Evolutionary conservation across 805 yeast species (phyloP).

Genomic region (Metschnikowia orientalis): DNA sequence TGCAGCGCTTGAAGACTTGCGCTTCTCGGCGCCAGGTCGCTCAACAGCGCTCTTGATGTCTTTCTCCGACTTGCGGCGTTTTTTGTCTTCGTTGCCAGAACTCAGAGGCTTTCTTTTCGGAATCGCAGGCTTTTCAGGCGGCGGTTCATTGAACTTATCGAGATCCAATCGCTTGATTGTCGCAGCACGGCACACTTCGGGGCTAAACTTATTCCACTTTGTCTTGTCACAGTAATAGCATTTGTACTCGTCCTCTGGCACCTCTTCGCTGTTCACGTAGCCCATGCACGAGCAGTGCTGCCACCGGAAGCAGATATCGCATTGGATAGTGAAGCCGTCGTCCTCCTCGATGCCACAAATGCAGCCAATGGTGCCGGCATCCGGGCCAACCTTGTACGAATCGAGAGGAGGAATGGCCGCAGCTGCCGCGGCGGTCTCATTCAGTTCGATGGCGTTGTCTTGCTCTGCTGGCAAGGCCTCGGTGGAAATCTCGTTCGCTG

Average conservation of each 20-base stretch:
- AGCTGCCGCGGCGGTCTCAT: too few species aligned
- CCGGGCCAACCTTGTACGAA: conserved; percentile 66
- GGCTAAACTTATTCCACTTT: conserved; percentile 42
- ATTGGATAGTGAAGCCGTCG: conserved; percentile 92
- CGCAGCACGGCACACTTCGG: conserved; percentile 28
- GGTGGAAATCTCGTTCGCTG: too few species aligned
- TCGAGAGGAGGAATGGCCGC: conserved; percentile 29
- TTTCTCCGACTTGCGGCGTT: conserved; percentile 24
- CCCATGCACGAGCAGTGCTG: conserved; percentile 93
- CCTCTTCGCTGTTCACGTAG: conserved; percentile 63
- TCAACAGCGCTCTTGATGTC: conserved; percentile 9
- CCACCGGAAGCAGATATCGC: conserved; percentile 91
- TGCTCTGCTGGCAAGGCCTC: too few species aligned
- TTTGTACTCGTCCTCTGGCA: conserved; percentile 70
- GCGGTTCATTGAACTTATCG: conserved; percentile 22
- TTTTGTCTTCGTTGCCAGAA: conserved; percentile 29
- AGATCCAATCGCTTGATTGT: conserved; percentile 29
- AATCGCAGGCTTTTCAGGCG: conserved; percentile 13
- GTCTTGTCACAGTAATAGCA: conserved; percentile 69
- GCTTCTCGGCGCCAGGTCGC: conserved; percentile 9
- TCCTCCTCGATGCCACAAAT: conserved; percentile 83
- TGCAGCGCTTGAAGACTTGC: conserved; percentile 11
- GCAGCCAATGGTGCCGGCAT: conserved; percentile 84
- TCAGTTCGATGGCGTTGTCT: too few species aligned
- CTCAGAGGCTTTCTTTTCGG: conserved; percentile 18